phyloP scores from a whole-genome alignment of 192 early-diverging fungal genomes.

The Podila clonocystis region DNA sequence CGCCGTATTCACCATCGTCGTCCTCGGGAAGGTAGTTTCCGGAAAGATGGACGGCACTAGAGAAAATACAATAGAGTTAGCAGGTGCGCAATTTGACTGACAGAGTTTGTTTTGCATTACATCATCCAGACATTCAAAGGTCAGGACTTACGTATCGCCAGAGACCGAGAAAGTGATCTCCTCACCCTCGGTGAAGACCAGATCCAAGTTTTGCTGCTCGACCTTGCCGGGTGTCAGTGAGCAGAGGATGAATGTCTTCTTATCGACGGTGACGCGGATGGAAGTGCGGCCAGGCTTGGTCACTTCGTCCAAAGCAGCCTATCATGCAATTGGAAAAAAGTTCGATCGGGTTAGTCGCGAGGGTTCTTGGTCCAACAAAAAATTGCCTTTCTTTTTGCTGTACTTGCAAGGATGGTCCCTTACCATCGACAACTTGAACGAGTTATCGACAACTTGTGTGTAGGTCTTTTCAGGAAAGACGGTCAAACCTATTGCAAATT shows the following conservation, averaged over 20 bases:
- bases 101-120: no score
- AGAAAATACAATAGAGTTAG: no score
- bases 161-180: constrained; percentile 81
- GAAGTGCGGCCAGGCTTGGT: constrained; percentile 67
- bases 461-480: constrained; percentile 80
- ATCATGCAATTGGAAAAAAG: background rate
- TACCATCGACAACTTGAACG: constrained; percentile 87
- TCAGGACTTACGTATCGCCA: constrained; percentile 64
- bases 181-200: constrained; percentile 78
- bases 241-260: constrained; percentile 82
- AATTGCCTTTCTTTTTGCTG: background rate
- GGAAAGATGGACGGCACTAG: constrained; percentile 67
- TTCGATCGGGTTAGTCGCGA: background rate
- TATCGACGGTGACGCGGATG: constrained; percentile 74
- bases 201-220: constrained; percentile 79
- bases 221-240: constrained; percentile 77
- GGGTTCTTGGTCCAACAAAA: background rate
- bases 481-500: constrained; percentile 57
- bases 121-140: no score
- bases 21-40: constrained; percentile 72
- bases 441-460: constrained; percentile 77
- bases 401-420: background rate
- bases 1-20: constrained; percentile 14
- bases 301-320: constrained; percentile 79
- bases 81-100: no score